Evolutionary conservation across 495 filamentous ascomycete genomes (phyloP), one percentile per base, ranked within the genome.

Genomic region (Neurospora sublineolata): DNA sequence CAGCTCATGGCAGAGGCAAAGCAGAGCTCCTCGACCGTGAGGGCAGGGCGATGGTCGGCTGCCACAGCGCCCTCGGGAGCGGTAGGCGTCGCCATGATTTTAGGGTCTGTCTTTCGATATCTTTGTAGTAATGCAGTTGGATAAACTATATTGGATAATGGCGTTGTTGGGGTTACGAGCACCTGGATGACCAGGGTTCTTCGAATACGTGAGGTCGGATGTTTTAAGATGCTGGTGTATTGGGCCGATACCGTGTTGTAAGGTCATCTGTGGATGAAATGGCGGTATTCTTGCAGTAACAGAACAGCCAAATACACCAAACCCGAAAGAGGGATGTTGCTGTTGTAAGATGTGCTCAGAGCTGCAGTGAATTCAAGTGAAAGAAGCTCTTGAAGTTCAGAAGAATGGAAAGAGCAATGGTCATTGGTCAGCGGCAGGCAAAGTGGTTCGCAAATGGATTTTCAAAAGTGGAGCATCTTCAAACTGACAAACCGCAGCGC

Each of bases 1-100:
- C 82, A 80, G 73, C 85, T 84, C 72, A 89, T 79, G 37, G 84
- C 82, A 10, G 83, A 81, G 5, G 82, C 79, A 79, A 89, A 87
- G 71, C 79, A 80, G 37, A 86, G 78, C 80, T 89, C 87, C 80
- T 89, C 87, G 69, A 86, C 79, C 37, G 73, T 75, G 36, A 76
- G 44, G 20, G 52, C 52, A 60, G 76, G 67, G 16, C 75, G 77
- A 3, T 67, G 71, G 14, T 40, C 69, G 18, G 52, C 52, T 27
- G 52, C 23, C 23, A 30, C 52, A 33, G 52, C 52, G 52, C 52
- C 41, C 67, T 52, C 68, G 23, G 46, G 37, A 46, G 18, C 36
- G 23, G 52, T 11, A 60, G 23, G 52, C 52, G 52, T 30, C 52
- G 27, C 52, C 68, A 69, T 41, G 41, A 68, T 41, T 8, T 33